Percentiles rank a stretch among this genome's conserved stretches.
phyloP scores from a whole-genome alignment of 768 basidiomycete genomes.

The Termitomyces sp. region DNA sequence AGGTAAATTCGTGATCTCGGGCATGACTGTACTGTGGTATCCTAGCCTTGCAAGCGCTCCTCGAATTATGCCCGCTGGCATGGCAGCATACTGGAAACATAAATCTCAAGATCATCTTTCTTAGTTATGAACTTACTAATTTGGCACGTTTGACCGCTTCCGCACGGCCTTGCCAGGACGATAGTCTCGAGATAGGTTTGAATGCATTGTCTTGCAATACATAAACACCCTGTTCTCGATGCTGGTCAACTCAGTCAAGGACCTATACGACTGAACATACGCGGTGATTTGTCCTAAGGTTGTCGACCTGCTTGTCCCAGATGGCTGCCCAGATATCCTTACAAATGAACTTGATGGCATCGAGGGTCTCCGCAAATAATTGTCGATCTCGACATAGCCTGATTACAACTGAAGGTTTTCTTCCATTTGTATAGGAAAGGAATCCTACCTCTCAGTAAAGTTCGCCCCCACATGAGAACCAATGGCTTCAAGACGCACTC shows the following conservation, averaged over 20 bases:
- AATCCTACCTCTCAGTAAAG: constrained; percentile 73
- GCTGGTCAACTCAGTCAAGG: background rate
- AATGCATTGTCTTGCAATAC: constrained; percentile 91
- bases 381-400: constrained; percentile 75
- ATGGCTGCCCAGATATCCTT: constrained; percentile 92
- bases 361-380: constrained; percentile 78
- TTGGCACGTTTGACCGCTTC: constrained; percentile 70
- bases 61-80: constrained; percentile 79
- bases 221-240: constrained; percentile 67
- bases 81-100: constrained; percentile 63
- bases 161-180: constrained; percentile 72
- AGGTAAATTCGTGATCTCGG: constrained; percentile 77
- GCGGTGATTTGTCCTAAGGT: constrained; percentile 90
- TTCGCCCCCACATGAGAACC: constrained; percentile 85
- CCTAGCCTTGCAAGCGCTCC: constrained; percentile 80
- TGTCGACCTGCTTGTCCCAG: constrained; percentile 95
- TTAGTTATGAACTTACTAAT: constrained; percentile 42
- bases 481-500: constrained; percentile 71
- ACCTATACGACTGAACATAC: constrained; percentile 36
- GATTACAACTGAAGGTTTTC: background rate
- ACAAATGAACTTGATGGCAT: constrained; percentile 92
- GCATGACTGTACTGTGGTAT: constrained; percentile 64
- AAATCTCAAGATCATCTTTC: background rate
- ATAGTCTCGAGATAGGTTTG: constrained; percentile 77
- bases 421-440: background rate